Base-by-base conservation (phyloP, 2,329 filamentous ascomycete genomes). In the Arthroderma sp. region DNA sequence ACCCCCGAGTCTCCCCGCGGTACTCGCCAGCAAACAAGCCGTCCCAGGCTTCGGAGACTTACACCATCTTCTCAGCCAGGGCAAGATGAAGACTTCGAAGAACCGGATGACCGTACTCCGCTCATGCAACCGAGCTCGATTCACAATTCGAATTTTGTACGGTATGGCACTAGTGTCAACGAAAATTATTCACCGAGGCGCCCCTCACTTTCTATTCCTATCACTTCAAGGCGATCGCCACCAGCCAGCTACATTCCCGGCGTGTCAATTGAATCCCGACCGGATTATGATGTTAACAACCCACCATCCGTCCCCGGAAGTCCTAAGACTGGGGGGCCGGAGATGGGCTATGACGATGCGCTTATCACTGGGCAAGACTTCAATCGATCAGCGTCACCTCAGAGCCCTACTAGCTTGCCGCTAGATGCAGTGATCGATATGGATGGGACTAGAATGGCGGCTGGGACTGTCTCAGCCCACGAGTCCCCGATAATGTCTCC, bases 251-350 rank as follows among this genome's bases (percentile, higher is more conserved):
- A 42, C 6, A 36, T n/a, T 5, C 15, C 39, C 7, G 44, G 40
- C 48, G 44, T 10, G 57, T 38, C 45, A 8, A 28, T 34, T 15
- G 45, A 42, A 29, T 33, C 42, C 9, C 48, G 59, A 36, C 58
- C 57, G 6, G 69, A 72, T 39, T 77, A 77, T 61, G 72, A 80
- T 65, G 71, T 81, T 51, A 81, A 81, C 58, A 80, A 81, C 49
- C 77, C 77, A 7, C 77, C 77, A 0, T 81, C 77, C 0, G 68
- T 78, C 27, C 77, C 77, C 1, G 68, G 68, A 2, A 78, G 75
- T 42, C 77, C 77, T 0, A 70, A 69, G 38, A 51, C 75, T 32
- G 72, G 73, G 4, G 15, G 15, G 15, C 62, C 70, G 2, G 68
- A 73, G 4, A 66, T 72, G 53, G 66, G 65, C 5, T 72, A 71